Evolutionary conservation across 495 filamentous ascomycete species (phyloP), one percentile per base, ranked within the genome.

Genomic region (Hypoxylon lenormandii): DNA sequence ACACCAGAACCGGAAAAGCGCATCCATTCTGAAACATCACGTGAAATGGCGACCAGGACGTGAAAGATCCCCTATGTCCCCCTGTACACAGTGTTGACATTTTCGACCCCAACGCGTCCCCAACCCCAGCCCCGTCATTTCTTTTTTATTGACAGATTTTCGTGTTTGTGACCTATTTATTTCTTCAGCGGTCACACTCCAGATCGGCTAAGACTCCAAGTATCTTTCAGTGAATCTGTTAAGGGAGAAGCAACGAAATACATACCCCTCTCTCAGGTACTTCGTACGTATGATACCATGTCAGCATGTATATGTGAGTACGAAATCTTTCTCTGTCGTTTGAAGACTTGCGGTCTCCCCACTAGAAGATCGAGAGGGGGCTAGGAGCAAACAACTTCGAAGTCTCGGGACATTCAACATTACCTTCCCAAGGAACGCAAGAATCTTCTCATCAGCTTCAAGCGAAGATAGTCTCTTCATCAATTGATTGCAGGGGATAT

Each of bases 41-140:
- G 72, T 76, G 74, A 74, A 13, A 66, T 46, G 74, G 74, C 74
- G 74, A 70, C 38, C 37, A 11, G 38, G 47, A 61, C 74, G 74
- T 69, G 74, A 70, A 47, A 15, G 37, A 16, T 11, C 2, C 15
- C 15, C 19, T 23, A 49, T 28, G 37, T 16, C 16, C 2, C 15
- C 15, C 19, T 23, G 54, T 28, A 60, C 71, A 64, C 64, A 69
- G 58, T 62, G 65, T 42, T 16, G 23, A 45, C 28, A 5, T 42
- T 50, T 28, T 23, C 13, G 18, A 72, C 48, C 45, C 30, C 43
- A 57, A 45, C 64, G 69, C 63, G 69, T 72, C 16, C 37, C 49
- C 23, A 37, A 59, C n/a, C 51, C 65, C 53, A 71, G 46, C 60
- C 61, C 37, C 61, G 19, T 56, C 23, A n/a, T 46, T 67, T 70